A percentile compares a stretch with the other conserved stretches of the same genome.
Conservation (phyloP, 345 rosid species). For the Gossypium ekmanianum region DNA sequence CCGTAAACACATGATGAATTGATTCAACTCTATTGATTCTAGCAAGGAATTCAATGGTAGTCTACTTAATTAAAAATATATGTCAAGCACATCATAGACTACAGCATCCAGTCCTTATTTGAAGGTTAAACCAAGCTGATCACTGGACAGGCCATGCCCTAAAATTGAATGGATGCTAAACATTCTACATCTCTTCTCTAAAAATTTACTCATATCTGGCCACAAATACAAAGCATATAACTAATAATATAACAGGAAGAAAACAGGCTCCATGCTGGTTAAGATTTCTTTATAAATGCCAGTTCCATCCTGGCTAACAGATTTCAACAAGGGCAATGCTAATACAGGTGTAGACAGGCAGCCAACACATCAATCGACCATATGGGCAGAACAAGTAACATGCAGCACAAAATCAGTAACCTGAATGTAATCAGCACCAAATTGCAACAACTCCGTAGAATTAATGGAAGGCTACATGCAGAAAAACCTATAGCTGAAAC, state of each 20-base stretch:
- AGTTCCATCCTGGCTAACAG: not conserved
- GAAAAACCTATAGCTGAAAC: conserved; percentile 12
- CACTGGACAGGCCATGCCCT: not conserved
- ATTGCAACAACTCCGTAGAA: conserved; percentile 5
- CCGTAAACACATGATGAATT: not conserved
- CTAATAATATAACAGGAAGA: not conserved
- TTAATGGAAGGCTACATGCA: not conserved
- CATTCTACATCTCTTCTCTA: not conserved
- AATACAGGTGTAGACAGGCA: not conserved
- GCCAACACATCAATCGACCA: not conserved
- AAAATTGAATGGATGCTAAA: conserved; percentile 1
- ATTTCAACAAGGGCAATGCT: not conserved
- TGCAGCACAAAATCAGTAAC: not conserved
- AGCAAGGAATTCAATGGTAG: not conserved
- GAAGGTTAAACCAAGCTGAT: not conserved
- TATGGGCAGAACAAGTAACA: not conserved
- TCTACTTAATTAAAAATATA: not conserved
- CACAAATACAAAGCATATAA: not conserved
- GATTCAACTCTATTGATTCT: not conserved
- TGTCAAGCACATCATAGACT: not conserved
- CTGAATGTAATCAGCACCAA: not conserved
- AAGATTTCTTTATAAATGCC: not conserved
- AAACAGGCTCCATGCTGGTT: not conserved
- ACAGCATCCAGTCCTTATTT: not conserved
- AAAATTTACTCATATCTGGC: not conserved